A percentile compares a stretch with the other conserved stretches of the same genome.
Evolutionary conservation across 176 grass and related monocot species (phyloP).

Genomic region (Triticum dicoccoides): DNA sequence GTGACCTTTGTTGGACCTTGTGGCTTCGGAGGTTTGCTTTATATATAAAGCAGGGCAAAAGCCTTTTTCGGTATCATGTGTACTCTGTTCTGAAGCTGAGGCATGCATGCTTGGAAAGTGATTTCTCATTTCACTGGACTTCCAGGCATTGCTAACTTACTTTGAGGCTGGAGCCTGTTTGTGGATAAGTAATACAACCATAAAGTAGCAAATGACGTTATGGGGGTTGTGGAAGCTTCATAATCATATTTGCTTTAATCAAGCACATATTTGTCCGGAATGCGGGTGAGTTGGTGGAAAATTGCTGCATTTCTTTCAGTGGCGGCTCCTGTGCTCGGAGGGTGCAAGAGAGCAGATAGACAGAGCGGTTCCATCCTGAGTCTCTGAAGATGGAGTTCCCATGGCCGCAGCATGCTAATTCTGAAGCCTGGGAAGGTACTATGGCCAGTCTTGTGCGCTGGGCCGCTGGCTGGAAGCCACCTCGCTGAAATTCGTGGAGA

Average conservation of each 20-base stretch:
- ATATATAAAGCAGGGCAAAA: too few species aligned
- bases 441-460: not conserved
- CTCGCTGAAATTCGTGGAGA: not conserved
- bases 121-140: not conserved
- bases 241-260: not conserved
- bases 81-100: not conserved
- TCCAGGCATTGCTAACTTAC: not conserved
- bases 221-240: not conserved
- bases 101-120: not conserved
- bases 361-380: not conserved
- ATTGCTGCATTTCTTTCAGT: not conserved
- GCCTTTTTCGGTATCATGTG: not conserved
- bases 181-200: not conserved
- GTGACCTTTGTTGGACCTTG: too few species aligned
- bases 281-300: not conserved
- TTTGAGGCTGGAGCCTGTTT: not conserved
- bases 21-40: too few species aligned
- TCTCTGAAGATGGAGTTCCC: not conserved
- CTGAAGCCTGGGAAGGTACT: not conserved
- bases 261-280: not conserved
- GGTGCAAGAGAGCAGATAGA: not conserved
- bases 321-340: not conserved
- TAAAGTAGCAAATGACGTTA: not conserved
- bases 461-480: not conserved
- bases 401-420: not conserved